Evolutionary conservation across 768 basidiomycete genomes (phyloP), one percentile per base, ranked within the genome.

Genomic region (Amylocystis lapponica): DNA sequence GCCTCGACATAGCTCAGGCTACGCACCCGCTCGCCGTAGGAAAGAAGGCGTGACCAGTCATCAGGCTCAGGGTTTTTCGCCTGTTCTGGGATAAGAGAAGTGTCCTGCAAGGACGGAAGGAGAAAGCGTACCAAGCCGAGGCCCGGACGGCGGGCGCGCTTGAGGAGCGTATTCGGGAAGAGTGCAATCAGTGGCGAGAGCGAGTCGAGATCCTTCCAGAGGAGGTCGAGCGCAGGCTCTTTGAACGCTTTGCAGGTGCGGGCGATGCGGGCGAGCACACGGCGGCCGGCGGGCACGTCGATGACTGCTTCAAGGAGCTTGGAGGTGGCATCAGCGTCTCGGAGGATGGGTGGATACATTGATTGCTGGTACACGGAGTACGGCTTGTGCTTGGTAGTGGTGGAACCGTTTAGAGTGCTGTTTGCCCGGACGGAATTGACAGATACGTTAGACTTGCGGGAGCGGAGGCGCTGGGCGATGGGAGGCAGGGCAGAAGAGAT

Each of bases 131-230:
- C 86, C 69, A 89, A 69, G 59, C 86, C 86, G 48, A 86, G 64
- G 38, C 84, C 85, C 38, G 86, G 86, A 57, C 75, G 79, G 49
- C 78, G 75, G 45, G 79, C 70, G 62, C 78, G 84, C 64, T 78
- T 84, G 63, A 87, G 66, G 50, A 87, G 55, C 49, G 74, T 68
- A 45, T 66, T 69, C 12, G 86, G 86, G 59, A 89, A 88, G 42
- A 87, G 59, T 27, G 80, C 79, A 45, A 88, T 67, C 45, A 89
- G 67, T 9, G 86, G 86, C 35, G 78, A 64, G 46, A 88, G 67
- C 11, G 83, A 84, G 59, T 88, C 85, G 43, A 89, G 65, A 54
- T 89, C 86, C 57, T 74, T 77, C 86, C 86, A 89, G 23, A 89
- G 69, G 37, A 81, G 66, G 58, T 80, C 68, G 52, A 88, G 57